These are phyloP conservation scores for Eucalyptus caleyi DNA, from an alignment of 345 rosid genomes.

Conservation along the genomic window DNA sequence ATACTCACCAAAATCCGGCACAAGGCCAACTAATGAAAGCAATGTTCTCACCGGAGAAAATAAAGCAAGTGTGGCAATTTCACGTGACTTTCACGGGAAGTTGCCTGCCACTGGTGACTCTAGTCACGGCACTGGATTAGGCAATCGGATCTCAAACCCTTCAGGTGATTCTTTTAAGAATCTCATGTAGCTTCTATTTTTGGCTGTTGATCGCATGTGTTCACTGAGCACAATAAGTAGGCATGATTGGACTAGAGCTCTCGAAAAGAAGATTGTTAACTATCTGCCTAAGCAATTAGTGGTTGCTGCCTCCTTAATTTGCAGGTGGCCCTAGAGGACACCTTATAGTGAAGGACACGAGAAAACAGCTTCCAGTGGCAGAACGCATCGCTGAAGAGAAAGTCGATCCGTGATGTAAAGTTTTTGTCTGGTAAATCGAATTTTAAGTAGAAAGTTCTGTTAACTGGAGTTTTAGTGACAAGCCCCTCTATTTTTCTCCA, in stretches of 20 bases:
- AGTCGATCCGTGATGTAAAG: slow-evolving; percentile 10
- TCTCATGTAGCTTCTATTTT: background rate
- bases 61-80: slow-evolving; percentile 16
- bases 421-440: background rate
- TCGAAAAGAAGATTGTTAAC: background rate
- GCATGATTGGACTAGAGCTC: background rate
- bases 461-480: background rate
- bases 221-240: background rate
- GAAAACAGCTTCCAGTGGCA: slow-evolving; percentile 26
- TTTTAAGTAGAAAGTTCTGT: background rate
- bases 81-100: slow-evolving; percentile 33
- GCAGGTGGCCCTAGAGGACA: slow-evolving; percentile 39
- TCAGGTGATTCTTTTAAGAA: slow-evolving; percentile 23
- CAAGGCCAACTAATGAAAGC: slow-evolving; percentile 13
- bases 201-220: background rate
- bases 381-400: slow-evolving; percentile 34
- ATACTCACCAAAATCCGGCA: slow-evolving; percentile 45
- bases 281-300: background rate
- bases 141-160: slow-evolving; percentile 23
- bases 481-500: background rate
- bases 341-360: slow-evolving; percentile 18
- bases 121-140: slow-evolving; percentile 15
- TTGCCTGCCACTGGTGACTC: slow-evolving; percentile 1
- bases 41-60: slow-evolving; percentile 9
- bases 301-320: background rate